Conservation (phyloP, 169 alveolate genomes). For the Cryptosporidium viatorum region DNA sequence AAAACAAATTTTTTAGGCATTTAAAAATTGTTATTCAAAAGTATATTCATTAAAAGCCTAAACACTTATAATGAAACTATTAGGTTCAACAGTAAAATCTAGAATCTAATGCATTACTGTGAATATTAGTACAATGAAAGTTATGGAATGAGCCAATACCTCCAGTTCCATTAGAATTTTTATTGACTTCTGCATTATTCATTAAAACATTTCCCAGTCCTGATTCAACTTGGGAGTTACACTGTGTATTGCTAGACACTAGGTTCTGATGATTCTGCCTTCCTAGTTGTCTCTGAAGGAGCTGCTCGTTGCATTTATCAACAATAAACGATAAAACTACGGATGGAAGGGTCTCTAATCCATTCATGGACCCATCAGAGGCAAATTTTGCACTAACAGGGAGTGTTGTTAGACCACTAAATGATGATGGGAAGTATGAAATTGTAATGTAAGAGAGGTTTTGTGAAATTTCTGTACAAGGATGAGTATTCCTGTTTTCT, state of each 20-base stretch:
- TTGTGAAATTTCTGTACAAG: slow-evolving; percentile 21
- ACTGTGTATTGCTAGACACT: neutral
- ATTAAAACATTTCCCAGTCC: slow-evolving; percentile 54
- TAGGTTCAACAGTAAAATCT: slow-evolving; percentile 34
- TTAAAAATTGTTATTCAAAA: neutral
- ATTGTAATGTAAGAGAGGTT: slow-evolving; percentile 65
- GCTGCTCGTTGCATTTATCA: slow-evolving; percentile 63
- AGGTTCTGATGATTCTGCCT: slow-evolving; percentile 32
- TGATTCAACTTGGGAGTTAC: slow-evolving; percentile 50
- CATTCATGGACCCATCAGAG: slow-evolving; percentile 70
- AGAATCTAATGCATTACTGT: slow-evolving; percentile 39
- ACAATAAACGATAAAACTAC: slow-evolving; percentile 71
- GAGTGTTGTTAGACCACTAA: slow-evolving; percentile 56
- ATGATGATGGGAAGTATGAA: slow-evolving; percentile 64
- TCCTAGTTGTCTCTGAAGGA: slow-evolving; percentile 44
- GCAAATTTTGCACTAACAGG: slow-evolving; percentile 71
- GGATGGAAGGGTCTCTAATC: slow-evolving; percentile 68
- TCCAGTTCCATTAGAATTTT: slow-evolving; percentile 42
- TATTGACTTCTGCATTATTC: slow-evolving; percentile 21
- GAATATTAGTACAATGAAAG: slow-evolving; percentile 38
- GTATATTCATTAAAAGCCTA: slow-evolving; percentile 57
- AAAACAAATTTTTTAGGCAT: neutral
- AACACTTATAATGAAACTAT: slow-evolving; percentile 40
- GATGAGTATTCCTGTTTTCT: slow-evolving; percentile 6
- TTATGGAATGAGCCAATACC: slow-evolving; percentile 37